phyloP scores from a whole-genome alignment of 257 asterid genomes.

The Przewalskia tangutica region DNA sequence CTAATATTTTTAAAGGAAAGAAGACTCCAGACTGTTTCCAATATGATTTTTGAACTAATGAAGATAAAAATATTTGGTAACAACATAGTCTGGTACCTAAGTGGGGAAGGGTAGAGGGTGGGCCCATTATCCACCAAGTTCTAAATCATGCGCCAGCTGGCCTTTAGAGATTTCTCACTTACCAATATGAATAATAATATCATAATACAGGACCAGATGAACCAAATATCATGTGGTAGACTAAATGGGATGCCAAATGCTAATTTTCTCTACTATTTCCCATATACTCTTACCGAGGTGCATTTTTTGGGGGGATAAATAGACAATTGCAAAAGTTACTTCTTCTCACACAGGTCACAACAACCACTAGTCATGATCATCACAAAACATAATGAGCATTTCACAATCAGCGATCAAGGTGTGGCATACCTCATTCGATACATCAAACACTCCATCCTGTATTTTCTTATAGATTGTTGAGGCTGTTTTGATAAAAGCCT shows the following conservation, averaged over 20 bases:
- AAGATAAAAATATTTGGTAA: neutral
- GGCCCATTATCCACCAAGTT: neutral
- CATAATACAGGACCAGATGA: neutral
- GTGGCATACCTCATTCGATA: slow-evolving; percentile 16
- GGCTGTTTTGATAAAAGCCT: slow-evolving; percentile 21
- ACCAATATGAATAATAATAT: neutral
- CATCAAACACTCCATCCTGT: slow-evolving; percentile 18
- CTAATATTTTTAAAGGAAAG: neutral
- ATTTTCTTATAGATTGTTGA: slow-evolving; percentile 16
- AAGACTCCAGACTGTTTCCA: neutral
- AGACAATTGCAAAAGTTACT: neutral
- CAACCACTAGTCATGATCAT: neutral
- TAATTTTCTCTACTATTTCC: neutral
- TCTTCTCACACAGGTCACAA: neutral
- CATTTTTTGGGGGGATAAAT: neutral
- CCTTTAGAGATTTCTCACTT: neutral
- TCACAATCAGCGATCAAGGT: neutral
- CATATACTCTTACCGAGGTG: neutral
- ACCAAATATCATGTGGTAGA: neutral
- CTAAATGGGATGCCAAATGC: neutral
- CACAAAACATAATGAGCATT: neutral
- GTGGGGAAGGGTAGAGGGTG: neutral
- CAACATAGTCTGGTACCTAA: neutral
- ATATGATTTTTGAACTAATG: neutral
- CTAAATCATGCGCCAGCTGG: neutral